Evolutionary conservation across 805 yeast species (phyloP).

Genomic region (Candida golubevii): DNA sequence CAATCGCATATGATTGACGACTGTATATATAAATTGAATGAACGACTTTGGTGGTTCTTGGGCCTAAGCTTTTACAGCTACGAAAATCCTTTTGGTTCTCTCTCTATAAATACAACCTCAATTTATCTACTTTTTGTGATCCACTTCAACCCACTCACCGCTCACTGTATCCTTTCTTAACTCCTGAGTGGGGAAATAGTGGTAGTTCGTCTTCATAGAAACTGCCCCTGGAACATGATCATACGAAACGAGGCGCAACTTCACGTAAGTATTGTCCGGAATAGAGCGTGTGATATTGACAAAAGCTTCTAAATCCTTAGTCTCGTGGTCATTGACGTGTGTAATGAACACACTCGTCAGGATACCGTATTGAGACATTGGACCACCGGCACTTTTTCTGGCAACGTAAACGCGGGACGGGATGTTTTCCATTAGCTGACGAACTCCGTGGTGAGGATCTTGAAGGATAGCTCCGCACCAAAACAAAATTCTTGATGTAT

Average conservation of each 20-base stretch:
- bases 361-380: slow-evolving; percentile 78
- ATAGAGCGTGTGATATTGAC: slow-evolving; percentile 61
- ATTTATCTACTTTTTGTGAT: slow-evolving; percentile 30
- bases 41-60: no score
- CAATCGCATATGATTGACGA: no score
- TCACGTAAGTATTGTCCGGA: slow-evolving; percentile 77
- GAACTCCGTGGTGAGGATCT: slow-evolving; percentile 88
- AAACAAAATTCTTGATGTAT: slow-evolving; percentile 62
- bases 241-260: slow-evolving; percentile 74
- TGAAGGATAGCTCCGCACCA: slow-evolving; percentile 88
- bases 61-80: no score
- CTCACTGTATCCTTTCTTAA: slow-evolving; percentile 44
- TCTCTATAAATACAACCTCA: background rate
- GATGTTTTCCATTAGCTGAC: slow-evolving; percentile 70
- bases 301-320: slow-evolving; percentile 67
- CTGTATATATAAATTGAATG: no score
- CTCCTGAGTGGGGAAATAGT: slow-evolving; percentile 76
- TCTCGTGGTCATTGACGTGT: slow-evolving; percentile 75
- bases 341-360: slow-evolving; percentile 81
- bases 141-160: slow-evolving; percentile 47
- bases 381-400: slow-evolving; percentile 72
- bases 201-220: slow-evolving; percentile 81
- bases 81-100: no score
- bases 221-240: slow-evolving; percentile 86
- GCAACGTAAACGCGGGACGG: slow-evolving; percentile 86